These are phyloP conservation scores for Papiliotrema nemorosa DNA, from an alignment of 1,284 basidiomycete genomes.

Conservation along the genomic window DNA sequence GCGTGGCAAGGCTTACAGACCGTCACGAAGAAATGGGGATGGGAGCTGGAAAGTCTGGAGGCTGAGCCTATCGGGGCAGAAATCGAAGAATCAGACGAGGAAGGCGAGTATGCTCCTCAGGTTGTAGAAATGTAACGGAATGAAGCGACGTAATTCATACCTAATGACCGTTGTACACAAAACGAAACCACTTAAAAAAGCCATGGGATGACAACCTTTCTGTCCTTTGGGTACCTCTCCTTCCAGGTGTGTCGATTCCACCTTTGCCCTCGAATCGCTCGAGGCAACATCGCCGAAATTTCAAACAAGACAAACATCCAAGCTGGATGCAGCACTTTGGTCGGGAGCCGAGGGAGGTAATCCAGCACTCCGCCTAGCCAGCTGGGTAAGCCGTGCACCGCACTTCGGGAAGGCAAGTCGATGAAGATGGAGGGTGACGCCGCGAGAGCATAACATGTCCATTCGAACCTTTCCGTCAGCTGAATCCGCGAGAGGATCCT, in stretches of 20 bases:
- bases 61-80: constrained; percentile 6
- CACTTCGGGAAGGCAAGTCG: constrained; percentile 41
- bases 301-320: constrained; percentile 73
- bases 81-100: constrained; percentile 39
- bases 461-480: constrained; percentile 61
- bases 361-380: neutral
- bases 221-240: constrained; percentile 61
- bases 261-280: constrained; percentile 70
- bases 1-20: constrained; percentile 13
- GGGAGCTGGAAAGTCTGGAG: constrained; percentile 23
- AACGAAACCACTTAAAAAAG: constrained; percentile 53
- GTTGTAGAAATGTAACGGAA: constrained; percentile 32
- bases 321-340: constrained; percentile 57
- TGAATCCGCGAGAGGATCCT: neutral
- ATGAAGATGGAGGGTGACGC: constrained; percentile 43
- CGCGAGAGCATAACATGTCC: constrained; percentile 72
- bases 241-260: constrained; percentile 75
- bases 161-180: no score
- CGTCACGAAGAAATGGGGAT: constrained; percentile 20
- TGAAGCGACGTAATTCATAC: neutral
- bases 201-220: constrained; percentile 64
- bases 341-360: constrained; percentile 1
- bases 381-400: neutral
- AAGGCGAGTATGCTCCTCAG: constrained; percentile 49
- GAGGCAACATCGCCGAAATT: constrained; percentile 68